Evolutionary conservation across 768 basidiomycete species (phyloP), one percentile per base, ranked within the genome.

Genomic region (Neoboletus subvelutipes): DNA sequence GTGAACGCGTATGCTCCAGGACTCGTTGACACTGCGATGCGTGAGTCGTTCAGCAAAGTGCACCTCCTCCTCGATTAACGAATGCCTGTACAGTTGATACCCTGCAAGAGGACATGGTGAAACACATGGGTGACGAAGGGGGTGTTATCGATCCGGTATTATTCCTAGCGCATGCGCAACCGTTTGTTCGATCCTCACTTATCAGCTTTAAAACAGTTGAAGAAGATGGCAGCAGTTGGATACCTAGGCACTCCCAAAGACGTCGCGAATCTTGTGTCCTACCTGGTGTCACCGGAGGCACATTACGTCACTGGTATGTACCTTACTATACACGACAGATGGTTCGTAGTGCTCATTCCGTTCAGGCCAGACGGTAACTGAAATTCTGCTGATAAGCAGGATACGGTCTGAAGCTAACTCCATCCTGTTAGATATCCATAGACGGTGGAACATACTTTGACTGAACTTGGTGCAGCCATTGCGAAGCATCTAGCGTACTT

Each of bases 221-320:
- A 37, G 51, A 33, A 55, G 43, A 31, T 31, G 45, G 18, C 64
- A 0, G 58, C 68, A 4, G 48, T 68, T 6, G 70, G 70, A 9
- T 39, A 65, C 37, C n/a, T 66, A 1, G 71, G 71, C 15, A 56
- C 28, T 7, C 13, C 69, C 31, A 57, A 70, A 9, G 77, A 76
- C 34, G 40, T 78, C n/a, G 75, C 75, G 1, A 63, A 56, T 18
- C 66, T 78, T 0, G 77, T 78, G 5, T 66, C 72, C 7, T 78
- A 70, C 56, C 60, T 78, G 20, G 72, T 56, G 1, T 73, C 71
- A 2, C 65, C 70, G 4, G 70, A 73, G 20, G 68, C 76, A 13
- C 63, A 63, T 56, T 71, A 65, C 26, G 43, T 78, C 54, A 76
- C 74, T 45, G 75, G 76, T 71, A 57, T 15, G 57, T 50, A 20